These are phyloP conservation scores for Arthroderma uncinatum DNA, from an alignment of 2,329 filamentous ascomycete species.

Conservation along the genomic window DNA sequence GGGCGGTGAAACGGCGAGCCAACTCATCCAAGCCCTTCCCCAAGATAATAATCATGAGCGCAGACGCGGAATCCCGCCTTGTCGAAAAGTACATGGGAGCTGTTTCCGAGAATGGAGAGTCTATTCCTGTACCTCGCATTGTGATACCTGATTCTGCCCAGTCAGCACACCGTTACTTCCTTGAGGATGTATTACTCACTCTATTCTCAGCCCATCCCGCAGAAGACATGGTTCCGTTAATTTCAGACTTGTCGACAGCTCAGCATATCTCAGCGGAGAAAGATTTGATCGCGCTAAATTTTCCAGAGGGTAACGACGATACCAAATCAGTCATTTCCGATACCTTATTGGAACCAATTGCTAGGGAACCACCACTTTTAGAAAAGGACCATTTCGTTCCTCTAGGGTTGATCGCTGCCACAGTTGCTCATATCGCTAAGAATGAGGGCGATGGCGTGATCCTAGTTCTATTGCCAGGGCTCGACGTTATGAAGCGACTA, in stretches of 20 bases:
- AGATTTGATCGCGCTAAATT: not conserved
- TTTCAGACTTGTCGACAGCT: conserved; percentile 18
- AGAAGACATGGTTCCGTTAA: conserved; percentile 16
- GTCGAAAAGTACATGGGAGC: conserved; percentile 37
- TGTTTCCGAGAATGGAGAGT: conserved; percentile 20
- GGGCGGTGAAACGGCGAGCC: conserved; percentile 28
- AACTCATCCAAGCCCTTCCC: conserved; percentile 26
- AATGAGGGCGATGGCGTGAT: conserved; percentile 37
- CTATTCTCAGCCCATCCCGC: conserved; percentile 20
- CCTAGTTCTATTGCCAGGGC: conserved; percentile 40
- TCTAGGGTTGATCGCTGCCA: conserved; percentile 33
- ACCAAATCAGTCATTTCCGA: not conserved
- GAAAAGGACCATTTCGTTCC: conserved; percentile 29
- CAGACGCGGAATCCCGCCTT: conserved; percentile 37
- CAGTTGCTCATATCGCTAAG: conserved; percentile 37
- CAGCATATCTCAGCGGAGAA: conserved; percentile 17
- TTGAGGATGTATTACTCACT: conserved; percentile 31
- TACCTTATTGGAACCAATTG: not conserved
- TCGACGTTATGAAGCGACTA: conserved; percentile 29
- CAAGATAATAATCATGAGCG: conserved; percentile 41
- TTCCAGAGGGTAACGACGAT: not conserved
- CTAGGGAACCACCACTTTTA: not conserved
- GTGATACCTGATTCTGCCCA: conserved; percentile 37
- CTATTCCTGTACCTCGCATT: conserved; percentile 31
- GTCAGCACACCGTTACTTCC: conserved; percentile 34